Evolutionary conservation across 202 grass and related monocot species (phyloP), one percentile per base, ranked within the genome.

Genomic region (Saccharum hybrid): DNA sequence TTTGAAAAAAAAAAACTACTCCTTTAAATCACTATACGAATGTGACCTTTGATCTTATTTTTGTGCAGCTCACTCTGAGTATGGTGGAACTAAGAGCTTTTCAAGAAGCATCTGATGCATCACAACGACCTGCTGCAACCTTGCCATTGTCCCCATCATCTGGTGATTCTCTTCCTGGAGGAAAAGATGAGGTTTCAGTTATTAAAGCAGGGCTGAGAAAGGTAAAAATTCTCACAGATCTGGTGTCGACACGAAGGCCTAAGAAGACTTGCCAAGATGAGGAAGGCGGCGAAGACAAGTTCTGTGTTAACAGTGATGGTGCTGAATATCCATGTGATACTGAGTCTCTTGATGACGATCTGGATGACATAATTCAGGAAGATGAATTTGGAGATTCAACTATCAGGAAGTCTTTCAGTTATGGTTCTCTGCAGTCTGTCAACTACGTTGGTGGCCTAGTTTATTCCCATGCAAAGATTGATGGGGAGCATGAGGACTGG

Each of bases 341-440:
- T 3, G 91, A 92, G 37, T 90, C 89, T 75, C 22, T 90, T 0
- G 90, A 91, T 84, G 92, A 88, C 61, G 87, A 94, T 81, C 72
- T 93, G 13, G 87, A 88, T 76, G 91, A 86, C 52, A 77, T 70
- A 81, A 79, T 42, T 75, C 36, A 75, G 11, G 91, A 92, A 67
- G 88, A 91, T 80, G 86, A 74, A 57, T 42, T 82, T 63, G 72
- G 48, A 31, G 85, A 93, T 72, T 73, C 74, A 33, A 77, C 80
- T 40, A 75, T 96, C 70, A 94, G 93, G 41, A 99, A 99, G 63
- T 99, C 96, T 14, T 99, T 99, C 84, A 99, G 96, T 72, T 99
- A 99, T 90, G 96, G 93, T 2, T 90, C 93, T 1, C 76, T 99
- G 75, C 90, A 91, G 63, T 91, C 90, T 85, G 79, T 82, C 41